Evolutionary conservation across 345 rosid genomes (phyloP).

Genomic region (Lepidium aucheri): DNA sequence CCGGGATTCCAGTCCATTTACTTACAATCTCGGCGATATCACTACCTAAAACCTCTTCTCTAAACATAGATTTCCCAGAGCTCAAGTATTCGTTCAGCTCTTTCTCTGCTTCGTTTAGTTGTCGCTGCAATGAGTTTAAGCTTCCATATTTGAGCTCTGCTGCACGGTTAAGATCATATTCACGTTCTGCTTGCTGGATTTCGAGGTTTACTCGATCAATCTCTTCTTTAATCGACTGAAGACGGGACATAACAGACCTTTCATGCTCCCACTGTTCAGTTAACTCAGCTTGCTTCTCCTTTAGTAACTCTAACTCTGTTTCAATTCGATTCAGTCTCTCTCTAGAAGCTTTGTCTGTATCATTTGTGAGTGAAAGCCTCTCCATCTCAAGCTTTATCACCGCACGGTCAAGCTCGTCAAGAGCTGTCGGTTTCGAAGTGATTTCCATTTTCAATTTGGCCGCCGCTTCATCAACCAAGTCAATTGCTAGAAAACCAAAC

Average conservation of each 20-base stretch:
- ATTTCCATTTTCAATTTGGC: slow-evolving; percentile 99
- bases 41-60: slow-evolving; percentile 91
- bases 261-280: slow-evolving; percentile 99
- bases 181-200: slow-evolving; percentile 98
- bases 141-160: slow-evolving; percentile 97
- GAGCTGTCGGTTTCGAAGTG: slow-evolving; percentile 96
- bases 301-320: slow-evolving; percentile 58
- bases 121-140: slow-evolving; percentile 80
- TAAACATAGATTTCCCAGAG: slow-evolving; percentile 94
- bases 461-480: slow-evolving; percentile 98
- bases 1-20: slow-evolving; percentile 98
- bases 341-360: slow-evolving; percentile 86
- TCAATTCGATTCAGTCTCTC: slow-evolving; percentile 87
- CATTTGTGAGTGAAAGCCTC: slow-evolving; percentile 87
- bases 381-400: slow-evolving; percentile 98
- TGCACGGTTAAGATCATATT: slow-evolving; percentile 97
- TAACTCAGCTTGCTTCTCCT: slow-evolving; percentile 76
- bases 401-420: slow-evolving; percentile 91
- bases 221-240: slow-evolving; percentile 97
- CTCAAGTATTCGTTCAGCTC: slow-evolving; percentile 82
- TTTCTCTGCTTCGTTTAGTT: slow-evolving; percentile 73
- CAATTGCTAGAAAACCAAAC: slow-evolving; percentile 66
- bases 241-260: slow-evolving; percentile 88
- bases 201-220: slow-evolving; percentile 92
- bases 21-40: slow-evolving; percentile 95